A percentile compares a stretch with the other conserved stretches of the same genome.
Evolutionary conservation across 176 grass and related monocot genomes (phyloP).

Genomic region (Juncus inflexus): DNA sequence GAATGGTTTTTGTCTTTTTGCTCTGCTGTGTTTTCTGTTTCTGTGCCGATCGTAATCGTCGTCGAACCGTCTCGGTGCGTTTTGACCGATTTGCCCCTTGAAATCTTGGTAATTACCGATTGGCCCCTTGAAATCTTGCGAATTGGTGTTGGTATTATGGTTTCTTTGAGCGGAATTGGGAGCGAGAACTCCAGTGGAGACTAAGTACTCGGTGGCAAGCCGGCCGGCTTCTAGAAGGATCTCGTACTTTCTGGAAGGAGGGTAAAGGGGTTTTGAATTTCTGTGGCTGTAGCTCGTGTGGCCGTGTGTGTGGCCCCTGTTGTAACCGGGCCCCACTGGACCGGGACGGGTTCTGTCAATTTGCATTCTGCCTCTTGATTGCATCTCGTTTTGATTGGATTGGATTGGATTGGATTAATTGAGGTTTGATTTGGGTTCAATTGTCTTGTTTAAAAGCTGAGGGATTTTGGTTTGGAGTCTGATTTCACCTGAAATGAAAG

Average conservation of each 20-base stretch:
- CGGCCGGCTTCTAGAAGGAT: slow-evolving; percentile 87
- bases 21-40: slow-evolving; percentile 42
- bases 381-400: slow-evolving; percentile 10
- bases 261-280: slow-evolving; percentile 22
- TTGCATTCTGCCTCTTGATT: slow-evolving; percentile 26
- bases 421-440: neutral
- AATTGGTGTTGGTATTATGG: too few species aligned
- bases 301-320: slow-evolving; percentile 25
- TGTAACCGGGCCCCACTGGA: slow-evolving; percentile 13
- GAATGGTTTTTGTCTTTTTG: slow-evolving; percentile 49
- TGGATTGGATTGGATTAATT: neutral
- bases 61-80: slow-evolving; percentile 35
- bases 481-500: slow-evolving; percentile 7
- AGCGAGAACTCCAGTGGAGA: slow-evolving; percentile 68
- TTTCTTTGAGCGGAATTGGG: slow-evolving; percentile 41
- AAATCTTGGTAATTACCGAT: slow-evolving; percentile 22
- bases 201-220: slow-evolving; percentile 86
- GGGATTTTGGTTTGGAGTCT: slow-evolving; percentile 10
- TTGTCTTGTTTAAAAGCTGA: slow-evolving; percentile 8
- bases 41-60: slow-evolving; percentile 39
- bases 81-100: slow-evolving; percentile 22
- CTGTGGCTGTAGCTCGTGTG: slow-evolving; percentile 26
- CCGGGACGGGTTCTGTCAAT: slow-evolving; percentile 21
- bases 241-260: slow-evolving; percentile 52
- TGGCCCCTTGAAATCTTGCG: slow-evolving; percentile 35